These are phyloP conservation scores for Cyclanthera cordifolia DNA, from an alignment of 306 rosid species.

Conservation along the genomic window DNA sequence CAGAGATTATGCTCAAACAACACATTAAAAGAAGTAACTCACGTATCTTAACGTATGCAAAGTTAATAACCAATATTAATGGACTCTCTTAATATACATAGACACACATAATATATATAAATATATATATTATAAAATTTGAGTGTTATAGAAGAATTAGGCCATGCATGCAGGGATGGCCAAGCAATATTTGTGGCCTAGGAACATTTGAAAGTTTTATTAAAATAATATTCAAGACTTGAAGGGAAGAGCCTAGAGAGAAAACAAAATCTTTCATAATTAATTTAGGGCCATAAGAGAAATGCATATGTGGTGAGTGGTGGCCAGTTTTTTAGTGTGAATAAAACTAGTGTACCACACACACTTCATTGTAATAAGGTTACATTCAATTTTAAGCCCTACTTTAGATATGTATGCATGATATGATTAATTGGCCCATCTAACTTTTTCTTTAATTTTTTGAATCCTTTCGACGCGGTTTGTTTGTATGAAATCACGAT, in stretches of 20 bases:
- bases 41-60: too few relatives aligned
- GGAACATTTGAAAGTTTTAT: too few relatives aligned
- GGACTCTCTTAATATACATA: too few relatives aligned
- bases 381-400: conserved; percentile 7
- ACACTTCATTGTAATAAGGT: conserved; percentile 8
- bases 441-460: not conserved
- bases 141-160: too few relatives aligned
- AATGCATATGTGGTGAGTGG: conserved; percentile 8
- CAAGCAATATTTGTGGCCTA: too few relatives aligned
- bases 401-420: not conserved
- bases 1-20: too few relatives aligned
- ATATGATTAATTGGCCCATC: not conserved
- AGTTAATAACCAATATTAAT: too few relatives aligned
- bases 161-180: too few relatives aligned
- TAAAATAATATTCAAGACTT: too few relatives aligned
- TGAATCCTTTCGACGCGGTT: not conserved
- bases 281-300: conserved; percentile 1
- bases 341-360: not conserved
- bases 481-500: not conserved
- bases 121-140: too few relatives aligned
- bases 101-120: too few relatives aligned
- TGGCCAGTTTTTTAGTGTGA: not conserved
- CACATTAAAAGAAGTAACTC: too few relatives aligned
- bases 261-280: conserved; percentile 11
- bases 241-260: not conserved